These are phyloP conservation scores for Fusarium sp. DNA, from an alignment of 2,329 filamentous ascomycete genomes.

Conservation along the genomic window DNA sequence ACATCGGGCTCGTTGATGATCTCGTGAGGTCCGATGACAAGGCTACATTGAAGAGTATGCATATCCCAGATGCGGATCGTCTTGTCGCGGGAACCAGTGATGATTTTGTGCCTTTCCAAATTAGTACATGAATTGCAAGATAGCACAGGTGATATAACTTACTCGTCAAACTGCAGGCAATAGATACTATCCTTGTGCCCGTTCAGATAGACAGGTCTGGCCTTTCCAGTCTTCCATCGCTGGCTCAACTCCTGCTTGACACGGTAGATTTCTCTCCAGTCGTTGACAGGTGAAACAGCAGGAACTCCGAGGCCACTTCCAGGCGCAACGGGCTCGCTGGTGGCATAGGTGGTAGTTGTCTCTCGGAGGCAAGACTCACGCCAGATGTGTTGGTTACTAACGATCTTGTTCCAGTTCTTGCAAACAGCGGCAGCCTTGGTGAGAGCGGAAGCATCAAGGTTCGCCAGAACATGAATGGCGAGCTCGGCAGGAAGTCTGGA, in stretches of 20 bases:
- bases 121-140: slow-evolving; percentile 48
- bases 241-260: slow-evolving; percentile 79
- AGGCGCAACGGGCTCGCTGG: slow-evolving; percentile 62
- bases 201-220: slow-evolving; percentile 87
- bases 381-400: slow-evolving; percentile 70
- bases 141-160: slow-evolving; percentile 57
- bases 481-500: slow-evolving; percentile 66
- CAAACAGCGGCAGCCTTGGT: slow-evolving; percentile 63
- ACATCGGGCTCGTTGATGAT: slow-evolving; percentile 66
- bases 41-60: slow-evolving; percentile 83
- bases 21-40: slow-evolving; percentile 84
- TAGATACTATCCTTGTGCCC: slow-evolving; percentile 97
- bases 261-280: slow-evolving; percentile 89
- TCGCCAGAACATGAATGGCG: slow-evolving; percentile 67
- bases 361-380: slow-evolving; percentile 71
- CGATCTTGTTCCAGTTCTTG: slow-evolving; percentile 59
- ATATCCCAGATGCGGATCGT: slow-evolving; percentile 98
- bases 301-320: slow-evolving; percentile 70
- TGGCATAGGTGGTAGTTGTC: slow-evolving; percentile 70
- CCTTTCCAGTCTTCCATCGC: slow-evolving; percentile 83
- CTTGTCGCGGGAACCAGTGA: slow-evolving; percentile 94
- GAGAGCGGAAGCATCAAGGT: slow-evolving; percentile 65
- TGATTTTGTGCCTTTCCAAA: slow-evolving; percentile 80
- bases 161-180: slow-evolving; percentile 98
- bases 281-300: slow-evolving; percentile 66